Base-by-base conservation (phyloP, 495 filamentous ascomycete genomes). In the Penicillium paradoxum region DNA sequence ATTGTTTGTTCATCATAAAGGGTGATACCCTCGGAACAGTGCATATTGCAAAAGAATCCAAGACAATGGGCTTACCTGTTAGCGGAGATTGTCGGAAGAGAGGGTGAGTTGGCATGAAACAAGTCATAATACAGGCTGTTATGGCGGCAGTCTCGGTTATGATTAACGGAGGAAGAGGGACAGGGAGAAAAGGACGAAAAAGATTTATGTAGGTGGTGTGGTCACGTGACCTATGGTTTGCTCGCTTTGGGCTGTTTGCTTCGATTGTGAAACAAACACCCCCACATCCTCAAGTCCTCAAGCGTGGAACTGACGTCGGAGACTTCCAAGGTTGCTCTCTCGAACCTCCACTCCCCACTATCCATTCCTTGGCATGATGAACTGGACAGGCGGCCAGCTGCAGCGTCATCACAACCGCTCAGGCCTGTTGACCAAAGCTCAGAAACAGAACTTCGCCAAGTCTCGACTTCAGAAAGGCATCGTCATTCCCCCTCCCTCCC, bases 361-460 rank as follows among this genome's bases (percentile, higher is more conserved):
- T 18, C 9, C 27, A 50, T 34, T 32, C 49, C 44, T 51, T 30
- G 41, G 30, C 45, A 55, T 25, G 0, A 77, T 75, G 74, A 75
- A 77, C 44, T 75, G 74, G 74, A 74, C 70, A 39, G 72, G 73
- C 57, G 73, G 74, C 29, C 71, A 69, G 37, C 59, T 77, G 33
- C 66, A 62, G 30, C 71, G 72, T 19, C 67, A 73, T 47, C 67
- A 71, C 2, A 59, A 54, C 37, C 64, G 57, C 25, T 59, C 66
- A 33, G 60, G 59, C 14, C 47, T 52, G 2, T 33, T 65, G 11
- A 51, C 54, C 25, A 68, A 64, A 42, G 24, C 47, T 27, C 69
- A 68, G 43, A 68, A 59, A 32, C 66, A 64, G 37, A 62, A 59
- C 22, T 68, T 69, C 45, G 58, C 58, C 29, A 70, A 60, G 29